phyloP scores from a whole-genome alignment of 83 land plant genomes.

The Thuja plicata region DNA sequence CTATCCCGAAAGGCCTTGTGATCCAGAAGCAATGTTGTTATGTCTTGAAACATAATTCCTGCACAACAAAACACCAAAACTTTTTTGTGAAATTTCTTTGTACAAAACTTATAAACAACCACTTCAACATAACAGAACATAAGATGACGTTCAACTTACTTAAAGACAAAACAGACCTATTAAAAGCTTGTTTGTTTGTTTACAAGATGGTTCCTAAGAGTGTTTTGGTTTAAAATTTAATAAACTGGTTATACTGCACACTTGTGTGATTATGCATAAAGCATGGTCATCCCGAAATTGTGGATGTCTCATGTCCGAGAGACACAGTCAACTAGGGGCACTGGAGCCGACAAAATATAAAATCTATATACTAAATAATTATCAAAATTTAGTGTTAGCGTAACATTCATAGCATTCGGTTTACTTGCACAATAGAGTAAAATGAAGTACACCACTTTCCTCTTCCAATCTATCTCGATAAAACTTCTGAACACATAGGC shows the following conservation, averaged over 20 bases:
- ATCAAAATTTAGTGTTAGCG: too few relatives aligned
- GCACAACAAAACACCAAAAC: neutral
- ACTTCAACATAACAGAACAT: neutral
- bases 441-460: too few relatives aligned
- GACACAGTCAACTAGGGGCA: too few relatives aligned
- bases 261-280: neutral
- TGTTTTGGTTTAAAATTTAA: neutral
- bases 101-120: neutral
- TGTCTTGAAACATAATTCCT: constrained; percentile 38
- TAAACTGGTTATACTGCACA: neutral
- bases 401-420: too few relatives aligned
- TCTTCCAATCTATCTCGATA: too few relatives aligned
- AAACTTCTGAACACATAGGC: too few relatives aligned
- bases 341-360: too few relatives aligned
- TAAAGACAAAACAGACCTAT: neutral
- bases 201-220: neutral
- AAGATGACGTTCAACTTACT: neutral
- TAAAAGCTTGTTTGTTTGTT: neutral
- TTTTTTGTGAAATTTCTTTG: neutral
- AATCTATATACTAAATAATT: too few relatives aligned
- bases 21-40: constrained; percentile 37
- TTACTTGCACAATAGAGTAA: too few relatives aligned
- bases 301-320: too few relatives aligned
- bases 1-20: constrained; percentile 28
- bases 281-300: neutral